phyloP scores from a whole-genome alignment of 495 filamentous ascomycete species.

The Penicillium cinerascens region DNA sequence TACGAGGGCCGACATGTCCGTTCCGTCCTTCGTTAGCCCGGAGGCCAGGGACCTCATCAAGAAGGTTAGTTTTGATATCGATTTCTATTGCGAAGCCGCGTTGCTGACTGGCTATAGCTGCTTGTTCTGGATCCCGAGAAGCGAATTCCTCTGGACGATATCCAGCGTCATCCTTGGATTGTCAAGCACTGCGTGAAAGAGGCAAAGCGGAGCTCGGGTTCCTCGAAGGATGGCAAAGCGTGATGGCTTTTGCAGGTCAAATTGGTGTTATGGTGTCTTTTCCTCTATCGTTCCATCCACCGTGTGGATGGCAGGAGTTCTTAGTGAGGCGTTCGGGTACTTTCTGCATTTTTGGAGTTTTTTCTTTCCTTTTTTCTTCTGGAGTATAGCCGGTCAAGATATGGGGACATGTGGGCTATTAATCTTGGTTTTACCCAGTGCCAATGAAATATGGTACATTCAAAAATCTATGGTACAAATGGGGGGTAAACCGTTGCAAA shows the following conservation, averaged over 20 bases:
- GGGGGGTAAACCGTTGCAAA: conserved; percentile 1
- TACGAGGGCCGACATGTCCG: conserved; percentile 82
- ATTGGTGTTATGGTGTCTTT: conserved; percentile 21
- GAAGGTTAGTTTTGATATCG: conserved; percentile 53
- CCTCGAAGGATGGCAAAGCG: conserved; percentile 37
- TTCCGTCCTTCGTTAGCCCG: conserved; percentile 83
- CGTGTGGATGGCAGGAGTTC: background rate
- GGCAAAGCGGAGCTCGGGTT: conserved; percentile 45
- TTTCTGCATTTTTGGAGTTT: conserved; percentile 21
- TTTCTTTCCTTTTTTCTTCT: conserved; percentile 6
- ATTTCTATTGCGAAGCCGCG: background rate
- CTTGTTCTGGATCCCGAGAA: conserved; percentile 94
- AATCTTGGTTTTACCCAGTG: conserved; percentile 13
- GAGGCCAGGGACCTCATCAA: conserved; percentile 93
- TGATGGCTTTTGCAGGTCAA: conserved; percentile 21
- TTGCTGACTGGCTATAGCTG: conserved; percentile 52
- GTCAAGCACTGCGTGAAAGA: conserved; percentile 90
- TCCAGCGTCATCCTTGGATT: conserved; percentile 93
- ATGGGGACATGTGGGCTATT: conserved; percentile 21
- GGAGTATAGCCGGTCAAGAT: conserved; percentile 19
- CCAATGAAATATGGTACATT: conserved; percentile 29
- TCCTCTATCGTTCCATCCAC: conserved; percentile 5
- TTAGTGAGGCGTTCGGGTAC: conserved; percentile 1
- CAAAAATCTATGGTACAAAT: conserved; percentile 24
- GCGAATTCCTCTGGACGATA: conserved; percentile 82